Base-by-base conservation (phyloP, 768 basidiomycete genomes). In the Podaxis rugospora region DNA sequence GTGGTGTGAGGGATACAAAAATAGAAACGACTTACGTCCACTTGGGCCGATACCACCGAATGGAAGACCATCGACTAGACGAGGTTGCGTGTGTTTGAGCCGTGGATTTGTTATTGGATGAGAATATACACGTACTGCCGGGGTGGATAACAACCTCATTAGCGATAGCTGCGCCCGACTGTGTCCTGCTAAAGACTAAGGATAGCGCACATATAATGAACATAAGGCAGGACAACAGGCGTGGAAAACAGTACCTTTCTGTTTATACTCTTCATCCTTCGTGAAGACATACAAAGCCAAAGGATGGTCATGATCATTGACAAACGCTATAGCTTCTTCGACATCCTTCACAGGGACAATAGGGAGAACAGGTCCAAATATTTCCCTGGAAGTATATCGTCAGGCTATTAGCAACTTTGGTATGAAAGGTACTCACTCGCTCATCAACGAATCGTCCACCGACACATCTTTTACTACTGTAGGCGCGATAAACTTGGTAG, bases 291-390 rank as follows among this genome's bases (percentile, higher is more conserved):
- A 93, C 7, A 94, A 71, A 1, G 86, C 82, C 16, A 95, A 80
- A 4, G 93, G 90, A 60, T 89, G 81, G 40, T 88, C 88, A 37
- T 89, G 78, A 14, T 72, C 71, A 65, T 88, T 88, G 56, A 93
- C 80, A 59, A 85, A 86, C 10, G 82, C 79, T 61, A 93, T 85
- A 2, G 87, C 92, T 40, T 83, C 86, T 36, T 92, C 89, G 5
- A 90, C 56, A 57, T 80, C 69, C n/a, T 87, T 82, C 25, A 93
- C 85, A 0, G 87, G 82, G 0, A 95, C 74, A 42, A 95, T 78
- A 2, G 91, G 88, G 23, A 95, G 74, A 9, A 95, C 65, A 6
- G 93, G 93, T 0, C 92, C 93, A 65, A 95, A 94, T 46, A 94
- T 79, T 67, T 95, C 93, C 62, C 91, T 92, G 63, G 46, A 49